Percentiles rank a stretch among this genome's conserved stretches.
phyloP scores from a whole-genome alignment of 2,329 filamentous ascomycete genomes.

The Chaetothyriales sp. region DNA sequence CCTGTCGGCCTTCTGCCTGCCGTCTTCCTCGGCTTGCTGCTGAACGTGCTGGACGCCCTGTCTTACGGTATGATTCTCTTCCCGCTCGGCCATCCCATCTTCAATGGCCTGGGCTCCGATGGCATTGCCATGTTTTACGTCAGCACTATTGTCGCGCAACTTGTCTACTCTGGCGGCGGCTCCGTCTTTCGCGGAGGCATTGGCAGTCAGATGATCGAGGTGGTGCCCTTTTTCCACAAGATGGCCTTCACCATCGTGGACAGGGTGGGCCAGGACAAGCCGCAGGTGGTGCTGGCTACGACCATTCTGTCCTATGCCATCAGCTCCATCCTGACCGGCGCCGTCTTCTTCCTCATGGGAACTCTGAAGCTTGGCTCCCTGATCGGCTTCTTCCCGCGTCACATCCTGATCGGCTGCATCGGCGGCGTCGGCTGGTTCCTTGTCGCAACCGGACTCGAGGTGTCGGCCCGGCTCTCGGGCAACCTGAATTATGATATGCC shows the following conservation, averaged over 20 bases:
- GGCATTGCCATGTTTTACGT: constrained; percentile 99
- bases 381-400: constrained; percentile 90
- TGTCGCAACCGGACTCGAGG: constrained; percentile 79
- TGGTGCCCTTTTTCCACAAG: constrained; percentile 96
- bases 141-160: constrained; percentile 85
- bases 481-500: constrained; percentile 67
- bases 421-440: constrained; percentile 95
- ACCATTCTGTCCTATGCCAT: constrained; percentile 84
- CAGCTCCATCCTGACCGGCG: constrained; percentile 79
- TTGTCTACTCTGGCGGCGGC: constrained; percentile 71
- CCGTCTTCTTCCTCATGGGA: constrained; percentile 86
- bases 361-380: constrained; percentile 76
- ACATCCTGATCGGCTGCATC: constrained; percentile 93
- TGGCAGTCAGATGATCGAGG: constrained; percentile 95
- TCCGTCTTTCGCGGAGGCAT: constrained; percentile 84
- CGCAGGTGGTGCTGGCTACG: constrained; percentile 79
- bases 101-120: constrained; percentile 73
- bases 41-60: constrained; percentile 87
- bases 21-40: constrained; percentile 71
- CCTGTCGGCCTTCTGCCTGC: constrained; percentile 65
- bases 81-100: constrained; percentile 73
- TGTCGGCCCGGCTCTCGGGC: constrained; percentile 76
- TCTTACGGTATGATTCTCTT: constrained; percentile 97
- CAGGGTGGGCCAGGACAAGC: constrained; percentile 63
- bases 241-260: constrained; percentile 84